Conservation (phyloP, 371 early-diverging fungal species). For the Dichotomocladium elegans region DNA sequence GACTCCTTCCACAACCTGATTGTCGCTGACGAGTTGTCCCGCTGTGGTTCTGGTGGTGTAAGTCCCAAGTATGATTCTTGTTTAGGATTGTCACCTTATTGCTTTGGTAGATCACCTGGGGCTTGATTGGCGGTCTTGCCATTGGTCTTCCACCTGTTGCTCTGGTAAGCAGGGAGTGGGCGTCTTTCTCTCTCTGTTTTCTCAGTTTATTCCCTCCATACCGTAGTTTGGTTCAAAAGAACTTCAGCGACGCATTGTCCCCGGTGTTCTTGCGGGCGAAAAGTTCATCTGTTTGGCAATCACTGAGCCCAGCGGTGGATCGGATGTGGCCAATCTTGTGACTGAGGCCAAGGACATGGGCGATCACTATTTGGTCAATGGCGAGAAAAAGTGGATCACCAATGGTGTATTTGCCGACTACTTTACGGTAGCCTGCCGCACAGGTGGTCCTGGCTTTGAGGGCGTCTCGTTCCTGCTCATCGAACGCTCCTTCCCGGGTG, state of each 20-base stretch:
- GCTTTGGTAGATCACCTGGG: slow-evolving; percentile 31
- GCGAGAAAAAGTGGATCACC: slow-evolving; percentile 88
- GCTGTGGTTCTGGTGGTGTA: slow-evolving; percentile 84
- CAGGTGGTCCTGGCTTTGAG: slow-evolving; percentile 80
- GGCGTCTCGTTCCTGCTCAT: slow-evolving; percentile 78
- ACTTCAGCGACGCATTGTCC: slow-evolving; percentile 58
- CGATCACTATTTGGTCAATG: slow-evolving; percentile 66
- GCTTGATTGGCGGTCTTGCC: slow-evolving; percentile 51
- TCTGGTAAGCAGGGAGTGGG: no score
- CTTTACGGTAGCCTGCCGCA: slow-evolving; percentile 66
- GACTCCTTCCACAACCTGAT: slow-evolving; percentile 81
- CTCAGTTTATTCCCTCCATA: neutral
- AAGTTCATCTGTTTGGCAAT: slow-evolving; percentile 68
- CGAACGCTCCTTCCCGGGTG: slow-evolving; percentile 81
- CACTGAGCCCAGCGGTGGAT: slow-evolving; percentile 68
- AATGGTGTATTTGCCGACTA: slow-evolving; percentile 83
- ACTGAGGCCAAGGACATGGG: slow-evolving; percentile 67
- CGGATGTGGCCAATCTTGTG: slow-evolving; percentile 80
- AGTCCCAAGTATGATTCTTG: neutral
- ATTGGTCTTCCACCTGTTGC: slow-evolving; percentile 68
- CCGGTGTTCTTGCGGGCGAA: slow-evolving; percentile 52
- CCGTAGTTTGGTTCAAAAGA: slow-evolving; percentile 57
- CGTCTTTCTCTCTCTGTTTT: neutral
- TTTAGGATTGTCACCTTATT: neutral
- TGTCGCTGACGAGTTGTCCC: slow-evolving; percentile 74